Base-by-base conservation (phyloP, 1,139 yeast genomes). In the Insectozyma bohioensis region DNA sequence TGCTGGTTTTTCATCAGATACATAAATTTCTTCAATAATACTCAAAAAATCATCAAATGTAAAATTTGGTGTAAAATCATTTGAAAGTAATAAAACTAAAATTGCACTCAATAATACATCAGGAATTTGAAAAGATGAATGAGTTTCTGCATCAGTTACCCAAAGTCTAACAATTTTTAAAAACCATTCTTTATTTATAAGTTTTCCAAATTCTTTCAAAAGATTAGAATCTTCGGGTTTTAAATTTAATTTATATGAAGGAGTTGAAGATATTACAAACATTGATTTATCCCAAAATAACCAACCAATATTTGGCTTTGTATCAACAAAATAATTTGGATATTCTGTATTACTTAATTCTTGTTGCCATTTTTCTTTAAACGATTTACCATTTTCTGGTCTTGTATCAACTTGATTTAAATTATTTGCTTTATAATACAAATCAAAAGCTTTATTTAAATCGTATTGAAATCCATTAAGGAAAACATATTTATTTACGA, bases 241-340 rank as follows among this genome's bases (percentile, higher is more conserved):
- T 23, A 77, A 60, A 8, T 58, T 49, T 19, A 73, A 45, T 2
- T 43, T 33, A 19, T 43, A 41, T 8, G 35, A 20, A 1, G 60
- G 56, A 6, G 52, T 49, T 3, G 56, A 52, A 12, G 61, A 56
- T 9, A 75, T 64, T 1, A 75, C 94, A 20, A 58, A 52, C 58
- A 85, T 53, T 1, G 59, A 43, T 8, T 74, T 60, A 12, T 82
- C 86, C 95, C 97, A 87, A 32, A 83, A 81, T 12, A 85, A 58
- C 82, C 94, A 85, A 0, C 97, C 95, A 9, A 63, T 59, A 49
- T 64, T 68, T 3, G 73, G 63, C 35, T 71, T 74, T 20, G 69
- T 67, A 48, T 84, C 92, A 41, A 82, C 62, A 45, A 60, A 83
- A 48, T 64, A 83, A 1, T 51, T 49, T 1, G 87, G 82, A 20